Evolutionary conservation across 2,329 filamentous ascomycete genomes (phyloP).

Genomic region (Bertia moriformis): DNA sequence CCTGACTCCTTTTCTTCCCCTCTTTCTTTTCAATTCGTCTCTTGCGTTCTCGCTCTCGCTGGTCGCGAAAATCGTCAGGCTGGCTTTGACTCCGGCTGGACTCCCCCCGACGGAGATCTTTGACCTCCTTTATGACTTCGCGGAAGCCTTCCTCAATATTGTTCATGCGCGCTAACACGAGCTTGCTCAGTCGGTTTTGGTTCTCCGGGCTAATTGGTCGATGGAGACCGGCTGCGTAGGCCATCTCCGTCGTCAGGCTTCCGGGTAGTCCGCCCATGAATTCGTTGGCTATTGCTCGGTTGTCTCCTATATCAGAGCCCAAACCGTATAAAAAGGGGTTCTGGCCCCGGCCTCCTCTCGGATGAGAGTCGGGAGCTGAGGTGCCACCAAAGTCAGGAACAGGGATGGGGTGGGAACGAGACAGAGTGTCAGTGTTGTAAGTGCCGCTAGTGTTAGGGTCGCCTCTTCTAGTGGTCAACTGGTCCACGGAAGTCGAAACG

Average conservation of each 20-base stretch:
- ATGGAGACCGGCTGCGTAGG: not conserved
- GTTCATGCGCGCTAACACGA: not conserved
- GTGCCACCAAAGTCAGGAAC: not conserved
- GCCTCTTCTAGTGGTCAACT: not conserved
- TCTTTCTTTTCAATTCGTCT: not conserved
- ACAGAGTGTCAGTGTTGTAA: not conserved
- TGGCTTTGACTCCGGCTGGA: not conserved
- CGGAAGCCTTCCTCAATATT: constrained; percentile 1
- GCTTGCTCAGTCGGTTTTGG: not conserved
- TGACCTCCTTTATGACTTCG: not conserved
- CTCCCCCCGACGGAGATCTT: not conserved
- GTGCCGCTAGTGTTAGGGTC: not conserved
- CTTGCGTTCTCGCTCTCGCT: not conserved
- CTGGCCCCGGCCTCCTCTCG: not conserved
- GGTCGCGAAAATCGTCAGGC: not conserved
- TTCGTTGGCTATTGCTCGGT: not conserved
- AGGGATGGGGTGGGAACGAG: not conserved
- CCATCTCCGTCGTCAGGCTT: not conserved
- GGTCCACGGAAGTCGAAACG: not conserved
- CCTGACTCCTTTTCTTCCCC: not conserved
- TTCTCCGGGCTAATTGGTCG: not conserved
- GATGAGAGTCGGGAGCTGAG: not conserved
- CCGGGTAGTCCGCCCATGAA: not conserved
- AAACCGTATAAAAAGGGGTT: not conserved
- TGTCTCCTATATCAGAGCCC: not conserved